A percentile compares a stretch with the other conserved stretches of the same genome.
phyloP scores from a whole-genome alignment of 371 early-diverging fungal genomes.

The Mortierella sp. region DNA sequence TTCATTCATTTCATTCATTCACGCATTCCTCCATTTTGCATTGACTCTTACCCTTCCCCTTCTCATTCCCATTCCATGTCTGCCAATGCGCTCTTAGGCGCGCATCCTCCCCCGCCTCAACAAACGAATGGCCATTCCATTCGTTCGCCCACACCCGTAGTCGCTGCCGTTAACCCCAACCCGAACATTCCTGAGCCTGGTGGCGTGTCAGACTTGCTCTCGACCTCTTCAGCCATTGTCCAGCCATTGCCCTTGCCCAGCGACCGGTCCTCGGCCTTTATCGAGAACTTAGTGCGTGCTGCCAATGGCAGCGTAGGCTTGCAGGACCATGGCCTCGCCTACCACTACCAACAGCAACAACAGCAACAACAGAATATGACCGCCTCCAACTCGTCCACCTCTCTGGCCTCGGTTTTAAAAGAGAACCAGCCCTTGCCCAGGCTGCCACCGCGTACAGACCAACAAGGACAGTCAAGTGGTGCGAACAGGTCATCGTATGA shows the following conservation, averaged over 20 bases:
- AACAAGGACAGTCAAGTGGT: not conserved
- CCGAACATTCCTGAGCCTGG: not conserved
- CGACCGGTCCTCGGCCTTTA: conserved; percentile 24
- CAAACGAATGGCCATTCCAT: not conserved
- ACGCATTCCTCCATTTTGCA: not conserved
- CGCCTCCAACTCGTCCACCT: not conserved
- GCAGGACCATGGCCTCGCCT: not conserved
- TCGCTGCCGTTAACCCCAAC: not conserved
- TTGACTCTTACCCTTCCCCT: not conserved
- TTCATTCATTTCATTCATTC: not conserved
- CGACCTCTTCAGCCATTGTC: not conserved
- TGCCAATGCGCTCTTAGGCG: not conserved
- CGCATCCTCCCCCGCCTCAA: not conserved
- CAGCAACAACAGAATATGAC: not conserved
- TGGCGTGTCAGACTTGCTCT: too few species aligned
- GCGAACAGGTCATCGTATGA: not conserved
- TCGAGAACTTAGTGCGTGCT: conserved; percentile 15
- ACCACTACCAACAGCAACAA: not conserved
- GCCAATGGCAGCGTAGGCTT: conserved; percentile 16
- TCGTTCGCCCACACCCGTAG: not conserved
- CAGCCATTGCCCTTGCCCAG: conserved; percentile 12
- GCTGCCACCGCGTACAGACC: conserved; percentile 1
- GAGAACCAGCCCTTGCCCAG: conserved; percentile 2
- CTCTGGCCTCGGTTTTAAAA: conserved; percentile 1
- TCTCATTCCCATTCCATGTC: not conserved